phyloP scores from a whole-genome alignment of 2,329 filamentous ascomycete species.

The Verruconis gallopava region DNA sequence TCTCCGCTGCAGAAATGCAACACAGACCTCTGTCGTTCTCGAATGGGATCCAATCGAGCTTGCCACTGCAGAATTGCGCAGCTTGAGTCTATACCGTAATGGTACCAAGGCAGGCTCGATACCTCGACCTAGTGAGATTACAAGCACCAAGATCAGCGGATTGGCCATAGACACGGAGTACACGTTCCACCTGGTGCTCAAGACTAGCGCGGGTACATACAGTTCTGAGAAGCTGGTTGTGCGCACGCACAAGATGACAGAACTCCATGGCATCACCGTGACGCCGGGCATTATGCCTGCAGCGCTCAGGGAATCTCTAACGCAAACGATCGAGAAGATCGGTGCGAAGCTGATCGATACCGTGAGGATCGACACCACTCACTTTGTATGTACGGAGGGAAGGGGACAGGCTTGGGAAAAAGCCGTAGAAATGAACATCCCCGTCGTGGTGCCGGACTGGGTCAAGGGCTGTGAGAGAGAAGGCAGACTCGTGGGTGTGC shows the following conservation, averaged over 20 bases:
- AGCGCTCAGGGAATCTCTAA: constrained; percentile 57
- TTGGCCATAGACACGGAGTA: constrained; percentile 96
- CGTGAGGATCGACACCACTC: constrained; percentile 92
- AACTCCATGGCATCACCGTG: constrained; percentile 88
- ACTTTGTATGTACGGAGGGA: constrained; percentile 94
- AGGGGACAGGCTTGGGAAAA: constrained; percentile 87
- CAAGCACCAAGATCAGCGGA: constrained; percentile 92
- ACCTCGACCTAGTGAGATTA: constrained; percentile 71
- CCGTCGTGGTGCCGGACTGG: constrained; percentile 94
- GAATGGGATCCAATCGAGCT: constrained; percentile 95
- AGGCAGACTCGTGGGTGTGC: constrained; percentile 83
- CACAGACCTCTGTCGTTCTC: constrained; percentile 93
- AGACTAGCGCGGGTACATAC: constrained; percentile 81
- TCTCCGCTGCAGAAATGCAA: constrained; percentile 89
- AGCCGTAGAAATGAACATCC: constrained; percentile 94
- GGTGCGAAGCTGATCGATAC: constrained; percentile 83
- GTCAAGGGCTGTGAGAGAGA: constrained; percentile 90
- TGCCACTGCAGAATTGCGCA: constrained; percentile 82
- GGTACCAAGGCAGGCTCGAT: constrained; percentile 94
- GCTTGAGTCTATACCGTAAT: constrained; percentile 85
- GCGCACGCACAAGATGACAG: constrained; percentile 96
- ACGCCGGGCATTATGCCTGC: constrained; percentile 76
- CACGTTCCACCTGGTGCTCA: constrained; percentile 80
- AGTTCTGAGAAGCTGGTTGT: constrained; percentile 73
- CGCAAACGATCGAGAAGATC: constrained; percentile 68